Conservation (phyloP, 164 flowering plant genomes). For the Platanus orientalis region DNA sequence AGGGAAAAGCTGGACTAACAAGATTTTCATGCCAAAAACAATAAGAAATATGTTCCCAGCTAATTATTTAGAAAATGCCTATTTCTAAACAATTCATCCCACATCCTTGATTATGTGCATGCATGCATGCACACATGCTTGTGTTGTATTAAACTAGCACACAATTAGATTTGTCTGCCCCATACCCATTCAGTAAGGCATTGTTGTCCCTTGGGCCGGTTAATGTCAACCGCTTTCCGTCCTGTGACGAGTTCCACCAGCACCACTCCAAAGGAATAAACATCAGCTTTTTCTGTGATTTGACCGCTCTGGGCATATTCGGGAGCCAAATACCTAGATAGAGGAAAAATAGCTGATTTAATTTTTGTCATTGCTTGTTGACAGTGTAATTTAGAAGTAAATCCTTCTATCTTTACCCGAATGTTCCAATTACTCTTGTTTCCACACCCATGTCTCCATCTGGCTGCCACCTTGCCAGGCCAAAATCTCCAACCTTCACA, state of each 20-base stretch:
- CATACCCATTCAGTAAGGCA: constrained; percentile 93
- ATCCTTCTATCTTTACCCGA: constrained; percentile 50
- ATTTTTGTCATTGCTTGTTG: neutral
- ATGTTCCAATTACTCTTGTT: constrained; percentile 89
- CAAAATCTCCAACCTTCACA: constrained; percentile 90
- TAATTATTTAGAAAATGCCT: neutral
- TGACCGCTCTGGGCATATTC: constrained; percentile 96
- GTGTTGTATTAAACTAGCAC: neutral
- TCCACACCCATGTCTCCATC: constrained; percentile 77
- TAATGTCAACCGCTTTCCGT: constrained; percentile 81
- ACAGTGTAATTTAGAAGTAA: neutral
- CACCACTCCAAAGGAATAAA: constrained; percentile 85
- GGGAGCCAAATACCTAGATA: constrained; percentile 81
- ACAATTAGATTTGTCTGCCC: neutral
- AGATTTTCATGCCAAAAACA: neutral
- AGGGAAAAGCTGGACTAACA: neutral
- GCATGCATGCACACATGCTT: neutral
- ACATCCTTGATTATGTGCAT: too few relatives aligned
- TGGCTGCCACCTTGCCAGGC: constrained; percentile 94
- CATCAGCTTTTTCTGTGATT: constrained; percentile 94
- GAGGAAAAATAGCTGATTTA: neutral
- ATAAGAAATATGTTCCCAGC: neutral
- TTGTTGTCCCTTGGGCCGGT: constrained; percentile 89
- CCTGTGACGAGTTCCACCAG: constrained; percentile 86
- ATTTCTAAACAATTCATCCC: neutral